These are phyloP conservation scores for Flueggea neowawraea DNA, from an alignment of 441 rosid genomes.

Conservation along the genomic window DNA sequence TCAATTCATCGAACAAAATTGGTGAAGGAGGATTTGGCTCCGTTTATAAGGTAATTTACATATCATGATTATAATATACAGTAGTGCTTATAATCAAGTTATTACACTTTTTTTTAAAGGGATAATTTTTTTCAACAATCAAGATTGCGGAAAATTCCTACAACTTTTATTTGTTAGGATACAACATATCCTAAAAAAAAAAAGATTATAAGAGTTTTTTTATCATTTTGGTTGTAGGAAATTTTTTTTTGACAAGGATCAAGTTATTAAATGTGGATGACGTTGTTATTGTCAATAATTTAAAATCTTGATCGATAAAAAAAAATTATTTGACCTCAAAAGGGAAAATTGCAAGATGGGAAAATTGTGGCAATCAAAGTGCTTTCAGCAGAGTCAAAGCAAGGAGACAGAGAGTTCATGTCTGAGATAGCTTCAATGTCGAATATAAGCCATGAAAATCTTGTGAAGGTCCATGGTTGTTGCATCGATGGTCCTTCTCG, in stretches of 20 bases:
- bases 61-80: too few relatives aligned
- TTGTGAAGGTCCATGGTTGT: slow-evolving; percentile 44
- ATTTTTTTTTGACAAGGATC: too few relatives aligned
- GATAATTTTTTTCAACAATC: background rate
- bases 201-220: too few relatives aligned
- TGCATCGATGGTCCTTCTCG: slow-evolving; percentile 39
- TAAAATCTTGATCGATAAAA: too few relatives aligned
- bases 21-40: slow-evolving; percentile 58
- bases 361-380: slow-evolving; percentile 39
- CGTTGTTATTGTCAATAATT: too few relatives aligned
- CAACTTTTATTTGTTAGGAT: too few relatives aligned
- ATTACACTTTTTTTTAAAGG: too few relatives aligned
- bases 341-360: slow-evolving; percentile 46
- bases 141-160: too few relatives aligned
- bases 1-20: slow-evolving; percentile 32
- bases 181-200: too few relatives aligned
- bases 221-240: too few relatives aligned
- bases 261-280: too few relatives aligned
- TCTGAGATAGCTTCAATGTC: slow-evolving; percentile 43
- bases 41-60: slow-evolving; percentile 34
- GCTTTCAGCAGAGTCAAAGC: slow-evolving; percentile 40
- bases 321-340: background rate
- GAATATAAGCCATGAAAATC: slow-evolving; percentile 37
- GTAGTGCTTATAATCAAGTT: too few relatives aligned
- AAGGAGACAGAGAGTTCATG: slow-evolving; percentile 44